phyloP scores from a whole-genome alignment of 495 filamentous ascomycete genomes.

The Daldinia decipiens region DNA sequence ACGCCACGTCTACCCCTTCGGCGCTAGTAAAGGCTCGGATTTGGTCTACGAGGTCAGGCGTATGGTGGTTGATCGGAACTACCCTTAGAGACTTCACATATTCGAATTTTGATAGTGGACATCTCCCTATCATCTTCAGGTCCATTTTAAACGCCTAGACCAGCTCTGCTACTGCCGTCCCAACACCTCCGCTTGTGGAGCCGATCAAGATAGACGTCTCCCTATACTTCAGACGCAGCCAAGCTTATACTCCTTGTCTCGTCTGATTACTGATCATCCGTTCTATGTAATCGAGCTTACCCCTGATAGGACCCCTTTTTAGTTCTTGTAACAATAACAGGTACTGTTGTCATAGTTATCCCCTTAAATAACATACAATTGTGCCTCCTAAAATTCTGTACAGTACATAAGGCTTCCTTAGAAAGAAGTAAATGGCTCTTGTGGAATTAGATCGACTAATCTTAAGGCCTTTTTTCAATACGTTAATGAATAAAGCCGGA shows the following conservation, averaged over 20 bases:
- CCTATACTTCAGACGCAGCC: neutral
- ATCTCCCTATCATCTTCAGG: constrained; percentile 7
- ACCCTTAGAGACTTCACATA: constrained; percentile 14
- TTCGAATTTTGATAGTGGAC: constrained; percentile 7
- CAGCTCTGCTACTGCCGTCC: constrained; percentile 5
- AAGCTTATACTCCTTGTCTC: neutral
- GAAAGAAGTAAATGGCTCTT: no score
- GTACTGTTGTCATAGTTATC: no score
- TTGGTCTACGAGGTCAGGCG: neutral
- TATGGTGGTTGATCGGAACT: neutral
- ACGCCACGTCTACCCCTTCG: constrained; percentile 1
- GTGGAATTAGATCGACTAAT: no score
- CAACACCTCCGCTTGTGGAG: constrained; percentile 9
- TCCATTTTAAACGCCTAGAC: neutral
- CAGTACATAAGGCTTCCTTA: no score
- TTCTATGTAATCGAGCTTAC: neutral
- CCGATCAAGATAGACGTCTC: constrained; percentile 2
- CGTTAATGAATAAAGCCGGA: no score
- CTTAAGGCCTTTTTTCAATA: no score
- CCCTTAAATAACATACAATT: no score
- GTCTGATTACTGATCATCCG: neutral
- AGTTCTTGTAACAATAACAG: neutral
- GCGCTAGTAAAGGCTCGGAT: neutral
- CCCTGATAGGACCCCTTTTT: neutral
- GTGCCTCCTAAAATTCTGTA: no score